A percentile compares a stretch with the other conserved stretches of the same genome.
Conservation (phyloP, 768 basidiomycete species). For the Leccinum barrowsii region DNA sequence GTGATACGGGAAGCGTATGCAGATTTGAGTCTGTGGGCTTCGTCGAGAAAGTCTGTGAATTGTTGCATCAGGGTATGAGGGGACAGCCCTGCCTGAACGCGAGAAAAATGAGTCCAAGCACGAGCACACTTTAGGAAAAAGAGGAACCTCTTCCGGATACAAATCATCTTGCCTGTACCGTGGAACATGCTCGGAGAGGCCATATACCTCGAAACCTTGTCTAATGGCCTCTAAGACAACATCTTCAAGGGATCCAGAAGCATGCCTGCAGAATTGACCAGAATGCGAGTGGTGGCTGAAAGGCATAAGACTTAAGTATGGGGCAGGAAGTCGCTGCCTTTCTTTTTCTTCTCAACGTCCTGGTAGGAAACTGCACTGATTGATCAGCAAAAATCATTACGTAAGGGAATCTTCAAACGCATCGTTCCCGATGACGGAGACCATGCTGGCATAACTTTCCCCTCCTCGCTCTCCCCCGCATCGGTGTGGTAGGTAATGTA, state of each 20-base stretch:
- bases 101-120: conserved; percentile 13
- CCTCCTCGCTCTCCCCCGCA: not conserved
- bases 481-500: not conserved
- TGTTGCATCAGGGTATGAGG: conserved; percentile 52
- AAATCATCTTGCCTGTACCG: conserved; percentile 78
- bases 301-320: conserved; percentile 41
- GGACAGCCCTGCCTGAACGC: conserved; percentile 50
- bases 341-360: not conserved
- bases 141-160: conserved; percentile 90
- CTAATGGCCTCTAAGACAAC: conserved; percentile 78
- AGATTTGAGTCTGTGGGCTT: conserved; percentile 74
- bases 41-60: conserved; percentile 70
- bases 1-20: conserved; percentile 62
- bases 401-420: conserved; percentile 9
- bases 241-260: conserved; percentile 73
- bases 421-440: not conserved
- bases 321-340: not conserved
- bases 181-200: conserved; percentile 91
- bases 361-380: conserved; percentile 1
- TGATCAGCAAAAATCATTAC: conserved; percentile 8
- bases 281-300: conserved; percentile 89
- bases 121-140: conserved; percentile 7
- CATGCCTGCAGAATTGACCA: conserved; percentile 92
- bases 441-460: not conserved
- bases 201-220: conserved; percentile 77